Evolutionary conservation across 768 basidiomycete species (phyloP).

Genomic region (Mycena vulgaris): DNA sequence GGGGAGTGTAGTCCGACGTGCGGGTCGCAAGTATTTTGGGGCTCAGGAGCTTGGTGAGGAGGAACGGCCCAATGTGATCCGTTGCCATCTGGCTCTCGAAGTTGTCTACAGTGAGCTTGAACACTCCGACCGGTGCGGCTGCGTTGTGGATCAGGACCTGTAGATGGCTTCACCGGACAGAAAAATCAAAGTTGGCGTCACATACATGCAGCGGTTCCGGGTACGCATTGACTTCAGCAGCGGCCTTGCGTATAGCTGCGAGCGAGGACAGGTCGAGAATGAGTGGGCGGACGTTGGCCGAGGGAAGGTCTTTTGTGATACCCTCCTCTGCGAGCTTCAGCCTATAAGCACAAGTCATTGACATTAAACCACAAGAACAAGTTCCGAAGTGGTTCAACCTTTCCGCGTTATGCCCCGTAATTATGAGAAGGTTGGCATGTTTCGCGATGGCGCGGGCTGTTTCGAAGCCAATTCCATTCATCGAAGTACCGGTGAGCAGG

Average conservation of each 20-base stretch:
- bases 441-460: slow-evolving; percentile 21
- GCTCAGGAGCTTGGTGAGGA: neutral
- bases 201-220: slow-evolving; percentile 11
- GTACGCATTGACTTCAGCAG: slow-evolving; percentile 14
- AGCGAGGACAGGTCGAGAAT: slow-evolving; percentile 10
- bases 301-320: neutral
- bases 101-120: neutral
- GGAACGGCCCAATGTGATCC: neutral
- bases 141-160: slow-evolving; percentile 5
- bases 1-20: neutral
- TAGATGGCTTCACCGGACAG: too few species aligned
- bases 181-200: too few species aligned
- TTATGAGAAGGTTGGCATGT: slow-evolving; percentile 15
- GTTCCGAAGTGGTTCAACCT: neutral
- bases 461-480: slow-evolving; percentile 23
- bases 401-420: slow-evolving; percentile 19
- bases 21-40: neutral
- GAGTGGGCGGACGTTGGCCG: slow-evolving; percentile 6
- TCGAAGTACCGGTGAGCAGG: too few species aligned
- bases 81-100: neutral
- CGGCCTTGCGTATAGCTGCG: slow-evolving; percentile 3
- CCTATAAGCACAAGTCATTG: too few species aligned
- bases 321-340: slow-evolving; percentile 6
- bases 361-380: too few species aligned
- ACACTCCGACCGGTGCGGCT: neutral